A percentile compares a stretch with the other conserved stretches of the same genome.
Evolutionary conservation across 2,329 filamentous ascomycete species (phyloP).

Genomic region (Fonsecaea pedrosoi): DNA sequence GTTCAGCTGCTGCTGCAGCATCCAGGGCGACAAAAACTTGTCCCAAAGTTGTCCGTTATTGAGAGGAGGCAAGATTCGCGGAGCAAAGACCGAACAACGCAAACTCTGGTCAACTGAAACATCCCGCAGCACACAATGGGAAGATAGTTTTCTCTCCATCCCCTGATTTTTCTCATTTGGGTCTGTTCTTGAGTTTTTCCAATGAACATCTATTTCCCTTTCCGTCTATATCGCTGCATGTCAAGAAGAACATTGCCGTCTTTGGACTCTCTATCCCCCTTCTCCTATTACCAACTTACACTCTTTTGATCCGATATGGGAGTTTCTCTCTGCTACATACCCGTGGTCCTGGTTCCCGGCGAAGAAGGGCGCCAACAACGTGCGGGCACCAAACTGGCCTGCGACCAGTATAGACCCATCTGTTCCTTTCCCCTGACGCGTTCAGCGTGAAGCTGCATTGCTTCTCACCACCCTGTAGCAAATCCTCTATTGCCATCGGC

Average conservation of each 20-base stretch:
- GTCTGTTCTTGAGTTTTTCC: not conserved
- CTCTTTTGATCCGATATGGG: not conserved
- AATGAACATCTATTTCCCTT: conserved; percentile 1
- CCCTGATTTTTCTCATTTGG: not conserved
- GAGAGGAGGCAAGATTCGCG: not conserved
- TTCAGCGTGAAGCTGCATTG: not conserved
- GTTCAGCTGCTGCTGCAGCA: conserved; percentile 1
- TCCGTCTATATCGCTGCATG: not conserved
- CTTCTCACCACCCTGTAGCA: not conserved
- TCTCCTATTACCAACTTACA: not conserved
- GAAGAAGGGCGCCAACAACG: not conserved
- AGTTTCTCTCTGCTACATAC: conserved; percentile 11
- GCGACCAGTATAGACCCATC: not conserved
- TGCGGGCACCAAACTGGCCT: not conserved
- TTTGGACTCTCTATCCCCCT: not conserved
- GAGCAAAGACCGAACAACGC: not conserved
- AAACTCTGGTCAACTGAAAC: not conserved
- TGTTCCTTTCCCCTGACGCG: not conserved
- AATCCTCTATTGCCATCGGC: not conserved
- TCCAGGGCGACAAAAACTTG: not conserved
- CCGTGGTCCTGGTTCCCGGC: conserved; percentile 15
- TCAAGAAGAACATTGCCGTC: not conserved
- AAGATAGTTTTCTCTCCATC: not conserved
- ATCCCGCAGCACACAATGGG: not conserved
- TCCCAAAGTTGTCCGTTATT: not conserved